Percentiles rank a stretch among this genome's conserved stretches.
phyloP scores from a whole-genome alignment of 257 asterid species.

The Solanum megistacrolobum region DNA sequence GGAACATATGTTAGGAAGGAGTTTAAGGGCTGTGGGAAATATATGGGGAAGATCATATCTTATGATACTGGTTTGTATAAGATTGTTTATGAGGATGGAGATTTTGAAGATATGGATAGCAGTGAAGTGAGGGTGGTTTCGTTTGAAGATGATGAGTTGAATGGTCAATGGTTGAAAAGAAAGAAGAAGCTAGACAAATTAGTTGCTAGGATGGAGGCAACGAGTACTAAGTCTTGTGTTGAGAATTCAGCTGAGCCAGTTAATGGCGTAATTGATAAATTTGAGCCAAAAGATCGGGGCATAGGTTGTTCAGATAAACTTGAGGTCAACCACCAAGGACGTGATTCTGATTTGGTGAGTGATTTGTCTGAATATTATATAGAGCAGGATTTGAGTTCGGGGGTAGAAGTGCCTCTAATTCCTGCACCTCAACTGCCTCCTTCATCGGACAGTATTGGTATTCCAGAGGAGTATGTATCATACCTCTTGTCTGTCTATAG shows the following conservation, averaged over 20 bases:
- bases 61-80: conserved; percentile 55
- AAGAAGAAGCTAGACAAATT: conserved; percentile 38
- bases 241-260: background rate
- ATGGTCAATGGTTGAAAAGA: conserved; percentile 44
- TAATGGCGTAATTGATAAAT: conserved; percentile 5
- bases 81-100: conserved; percentile 69
- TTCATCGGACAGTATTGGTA: conserved; percentile 66
- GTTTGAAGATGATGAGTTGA: conserved; percentile 41
- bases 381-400: conserved; percentile 21
- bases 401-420: conserved; percentile 32
- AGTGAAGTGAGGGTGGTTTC: conserved; percentile 32
- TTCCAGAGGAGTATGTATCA: conserved; percentile 57
- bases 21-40: conserved; percentile 45
- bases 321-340: conserved; percentile 8
- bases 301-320: background rate
- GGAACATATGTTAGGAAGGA: conserved; percentile 62
- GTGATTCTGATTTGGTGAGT: conserved; percentile 28
- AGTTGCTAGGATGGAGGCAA: conserved; percentile 17
- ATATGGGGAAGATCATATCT: conserved; percentile 48
- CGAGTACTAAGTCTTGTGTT: background rate
- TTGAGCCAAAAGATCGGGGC: background rate
- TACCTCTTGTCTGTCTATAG: conserved; percentile 67
- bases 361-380: conserved; percentile 41
- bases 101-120: conserved; percentile 60
- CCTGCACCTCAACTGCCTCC: conserved; percentile 79